These are phyloP conservation scores for Leptodermis oblonga DNA, from an alignment of 257 asterid genomes.

Conservation along the genomic window DNA sequence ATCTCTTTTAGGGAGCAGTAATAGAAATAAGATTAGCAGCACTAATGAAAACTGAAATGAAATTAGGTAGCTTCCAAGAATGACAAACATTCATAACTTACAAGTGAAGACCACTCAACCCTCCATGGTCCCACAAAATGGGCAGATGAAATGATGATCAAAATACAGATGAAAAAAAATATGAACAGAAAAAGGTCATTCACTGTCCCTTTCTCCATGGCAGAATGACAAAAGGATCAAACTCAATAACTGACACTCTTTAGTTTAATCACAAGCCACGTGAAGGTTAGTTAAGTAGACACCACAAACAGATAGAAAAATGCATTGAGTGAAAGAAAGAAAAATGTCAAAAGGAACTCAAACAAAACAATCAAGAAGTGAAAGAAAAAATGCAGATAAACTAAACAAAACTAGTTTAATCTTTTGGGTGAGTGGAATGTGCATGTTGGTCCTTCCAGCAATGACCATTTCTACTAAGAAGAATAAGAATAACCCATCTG, in stretches of 20 bases:
- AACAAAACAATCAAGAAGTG: neutral
- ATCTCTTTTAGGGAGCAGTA: neutral
- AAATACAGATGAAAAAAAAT: neutral
- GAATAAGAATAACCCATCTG: conserved; percentile 23
- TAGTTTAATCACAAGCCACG: conserved; percentile 9
- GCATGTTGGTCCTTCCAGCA: neutral
- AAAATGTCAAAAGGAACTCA: neutral
- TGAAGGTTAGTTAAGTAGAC: conserved; percentile 7
- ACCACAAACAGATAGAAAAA: too few species aligned
- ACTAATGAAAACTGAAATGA: neutral
- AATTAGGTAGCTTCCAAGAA: conserved; percentile 40
- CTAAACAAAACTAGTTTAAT: neutral
- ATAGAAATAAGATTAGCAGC: neutral
- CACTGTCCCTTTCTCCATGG: conserved; percentile 2
- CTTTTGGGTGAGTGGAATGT: neutral
- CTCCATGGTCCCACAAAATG: conserved; percentile 14
- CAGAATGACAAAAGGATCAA: neutral
- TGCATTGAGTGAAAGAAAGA: neutral
- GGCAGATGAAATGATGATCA: neutral
- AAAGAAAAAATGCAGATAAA: neutral
- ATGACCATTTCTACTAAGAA: neutral
- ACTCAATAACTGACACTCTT: neutral
- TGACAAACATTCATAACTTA: conserved; percentile 41
- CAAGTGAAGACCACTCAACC: conserved; percentile 31
- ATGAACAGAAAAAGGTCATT: neutral